Conservation (phyloP, 2,329 filamentous ascomycete genomes). For the Curvularia spicifera region DNA sequence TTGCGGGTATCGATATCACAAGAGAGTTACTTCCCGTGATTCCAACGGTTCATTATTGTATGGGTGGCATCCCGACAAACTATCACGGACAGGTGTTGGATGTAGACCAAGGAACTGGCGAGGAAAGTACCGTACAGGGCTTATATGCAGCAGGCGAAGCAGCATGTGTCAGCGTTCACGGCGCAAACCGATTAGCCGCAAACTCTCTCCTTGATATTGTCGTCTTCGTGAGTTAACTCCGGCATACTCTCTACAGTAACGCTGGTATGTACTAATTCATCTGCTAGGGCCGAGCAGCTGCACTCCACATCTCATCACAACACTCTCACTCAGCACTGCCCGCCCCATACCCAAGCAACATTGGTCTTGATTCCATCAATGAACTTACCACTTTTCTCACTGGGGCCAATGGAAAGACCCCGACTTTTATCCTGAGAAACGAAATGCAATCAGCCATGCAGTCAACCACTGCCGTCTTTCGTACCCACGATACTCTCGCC, state of each 20-base stretch:
- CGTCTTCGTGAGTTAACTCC: slow-evolving; percentile 49
- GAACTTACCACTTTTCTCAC: slow-evolving; percentile 48
- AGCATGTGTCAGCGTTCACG: slow-evolving; percentile 58
- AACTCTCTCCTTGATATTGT: slow-evolving; percentile 59
- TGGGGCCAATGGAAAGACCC: slow-evolving; percentile 44
- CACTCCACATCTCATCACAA: slow-evolving; percentile 51
- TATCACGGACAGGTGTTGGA: slow-evolving; percentile 57
- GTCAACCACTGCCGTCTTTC: slow-evolving; percentile 55
- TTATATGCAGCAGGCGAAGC: slow-evolving; percentile 58
- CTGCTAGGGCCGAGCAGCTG: slow-evolving; percentile 53
- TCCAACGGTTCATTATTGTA: slow-evolving; percentile 61
- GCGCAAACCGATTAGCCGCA: slow-evolving; percentile 57
- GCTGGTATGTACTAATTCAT: not conserved
- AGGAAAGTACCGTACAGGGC: slow-evolving; percentile 54
- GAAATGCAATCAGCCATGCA: slow-evolving; percentile 58
- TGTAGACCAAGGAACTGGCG: slow-evolving; percentile 37
- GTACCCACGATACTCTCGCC: slow-evolving; percentile 49
- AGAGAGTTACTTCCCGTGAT: slow-evolving; percentile 58
- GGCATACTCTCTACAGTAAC: not conserved
- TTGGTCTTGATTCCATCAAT: slow-evolving; percentile 46
- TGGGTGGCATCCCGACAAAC: slow-evolving; percentile 60
- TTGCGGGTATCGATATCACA: slow-evolving; percentile 59
- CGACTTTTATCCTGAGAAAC: slow-evolving; percentile 49
- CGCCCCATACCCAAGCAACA: slow-evolving; percentile 40
- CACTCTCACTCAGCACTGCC: slow-evolving; percentile 50